phyloP scores from a whole-genome alignment of 2,329 filamentous ascomycete genomes.

The Beauveria medogensis region DNA sequence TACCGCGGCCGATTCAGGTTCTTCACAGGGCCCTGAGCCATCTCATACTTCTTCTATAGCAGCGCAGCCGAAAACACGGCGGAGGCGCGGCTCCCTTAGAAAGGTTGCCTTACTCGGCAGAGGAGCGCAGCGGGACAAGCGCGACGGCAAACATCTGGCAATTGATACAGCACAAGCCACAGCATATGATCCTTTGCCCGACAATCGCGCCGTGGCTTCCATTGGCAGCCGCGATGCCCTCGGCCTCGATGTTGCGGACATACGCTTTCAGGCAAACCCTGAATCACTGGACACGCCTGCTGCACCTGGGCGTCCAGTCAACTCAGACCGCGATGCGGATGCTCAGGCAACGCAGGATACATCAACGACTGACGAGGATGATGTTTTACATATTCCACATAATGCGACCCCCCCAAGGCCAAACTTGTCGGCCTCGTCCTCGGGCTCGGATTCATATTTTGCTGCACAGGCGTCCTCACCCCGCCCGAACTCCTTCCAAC shows the following conservation, averaged over 20 bases:
- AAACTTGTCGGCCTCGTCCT: slow-evolving; percentile 36
- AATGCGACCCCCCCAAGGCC: slow-evolving; percentile 36
- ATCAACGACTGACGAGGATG: slow-evolving; percentile 74
- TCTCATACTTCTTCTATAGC: slow-evolving; percentile 17
- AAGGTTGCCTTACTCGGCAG: slow-evolving; percentile 80
- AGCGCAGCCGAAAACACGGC: slow-evolving; percentile 46
- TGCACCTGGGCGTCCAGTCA: not conserved
- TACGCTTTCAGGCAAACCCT: not conserved
- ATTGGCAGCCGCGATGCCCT: slow-evolving; percentile 24
- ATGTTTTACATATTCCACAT: slow-evolving; percentile 57
- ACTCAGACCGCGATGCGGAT: slow-evolving; percentile 12
- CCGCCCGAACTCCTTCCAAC: slow-evolving; percentile 40
- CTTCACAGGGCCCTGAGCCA: not conserved
- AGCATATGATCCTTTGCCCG: slow-evolving; percentile 13
- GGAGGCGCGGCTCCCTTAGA: slow-evolving; percentile 74
- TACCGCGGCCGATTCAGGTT: slow-evolving; percentile 25
- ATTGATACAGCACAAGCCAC: slow-evolving; percentile 31
- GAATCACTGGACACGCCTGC: not conserved
- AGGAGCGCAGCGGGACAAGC: slow-evolving; percentile 54
- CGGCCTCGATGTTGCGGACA: slow-evolving; percentile 40
- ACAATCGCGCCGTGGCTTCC: not conserved
- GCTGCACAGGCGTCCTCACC: slow-evolving; percentile 30
- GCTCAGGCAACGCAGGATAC: slow-evolving; percentile 36
- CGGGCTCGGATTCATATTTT: slow-evolving; percentile 59
- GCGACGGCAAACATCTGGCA: slow-evolving; percentile 39